Evolutionary conservation across 2,329 filamentous ascomycete genomes (phyloP), one percentile per base, ranked within the genome.

Genomic region (Penicillium italicum): DNA sequence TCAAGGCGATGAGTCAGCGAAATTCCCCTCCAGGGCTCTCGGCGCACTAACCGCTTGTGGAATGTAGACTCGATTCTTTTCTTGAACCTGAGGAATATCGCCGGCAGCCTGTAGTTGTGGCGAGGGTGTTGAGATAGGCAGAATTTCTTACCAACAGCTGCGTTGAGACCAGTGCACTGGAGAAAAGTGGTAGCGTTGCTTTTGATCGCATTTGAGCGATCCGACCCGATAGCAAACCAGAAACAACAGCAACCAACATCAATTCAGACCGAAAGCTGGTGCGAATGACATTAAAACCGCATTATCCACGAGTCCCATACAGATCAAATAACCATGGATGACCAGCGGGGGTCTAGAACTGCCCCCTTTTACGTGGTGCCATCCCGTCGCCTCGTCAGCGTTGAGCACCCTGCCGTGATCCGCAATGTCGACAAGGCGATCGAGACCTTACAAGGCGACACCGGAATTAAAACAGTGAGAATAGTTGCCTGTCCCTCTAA

Each of bases 331-430:
- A 47, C 2, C 16, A 71, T 71, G 69, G 62, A 66, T 3, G 52
- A 63, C 7, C 48, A 59, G 12, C 59, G 60, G 16, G 58, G 50
- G 14, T 46, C 61, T 4, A 60, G 70, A 53, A 74, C 69, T 37
- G 76, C 77, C 31, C 79, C 81, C 0, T 78, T 76, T 67, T 81
- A 81, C 65, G 57, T 66, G 9, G 76, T 88, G 37, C 82, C 83
- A 3, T 63, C 72, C 36, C 75, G 78, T 58, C 75, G 78, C 49
- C 75, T 88, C 45, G 78, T 86, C 51, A 80, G 79, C 58, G 78
- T 89, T 44, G 86, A 89, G 67, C 86, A 89, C 72, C 86, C 86
- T 50, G 85, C 83, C 67, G 79, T 88, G 51, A 74, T 89, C 65
- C 81, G 80, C 66, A 84, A 88, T 69, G 69, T 87, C 54, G 82